Percentiles rank a stretch among this genome's conserved stretches.
Evolutionary conservation across 1,284 basidiomycete genomes (phyloP).

Genomic region (Ceratobasidium theobromae): DNA sequence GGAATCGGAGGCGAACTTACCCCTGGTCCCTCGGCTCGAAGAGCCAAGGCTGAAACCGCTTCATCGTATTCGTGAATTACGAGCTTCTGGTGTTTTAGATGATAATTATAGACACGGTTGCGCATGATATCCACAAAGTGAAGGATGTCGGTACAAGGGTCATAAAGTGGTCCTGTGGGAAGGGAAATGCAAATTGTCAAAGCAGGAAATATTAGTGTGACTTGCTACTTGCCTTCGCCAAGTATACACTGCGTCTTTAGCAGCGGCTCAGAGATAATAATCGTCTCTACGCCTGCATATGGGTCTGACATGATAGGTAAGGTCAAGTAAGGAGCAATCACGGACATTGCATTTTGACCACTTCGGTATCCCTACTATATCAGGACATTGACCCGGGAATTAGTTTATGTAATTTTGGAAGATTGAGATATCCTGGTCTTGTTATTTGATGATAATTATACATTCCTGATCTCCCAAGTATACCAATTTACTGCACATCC

Average conservation of each 20-base stretch:
- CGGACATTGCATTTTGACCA: not conserved
- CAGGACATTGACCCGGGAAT: not conserved
- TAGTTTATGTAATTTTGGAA: too few relatives aligned
- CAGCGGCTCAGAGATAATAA: conserved; percentile 50
- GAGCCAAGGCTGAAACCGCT: conserved; percentile 56
- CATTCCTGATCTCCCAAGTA: too few relatives aligned
- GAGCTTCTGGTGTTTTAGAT: conserved; percentile 48
- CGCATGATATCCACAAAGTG: conserved; percentile 69
- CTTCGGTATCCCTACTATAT: not conserved
- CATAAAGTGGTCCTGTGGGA: conserved; percentile 59
- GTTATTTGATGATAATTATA: too few relatives aligned
- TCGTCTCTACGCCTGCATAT: conserved; percentile 4
- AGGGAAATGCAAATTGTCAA: not conserved
- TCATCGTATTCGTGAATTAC: conserved; percentile 53
- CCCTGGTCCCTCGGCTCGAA: conserved; percentile 51
- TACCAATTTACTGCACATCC: too few relatives aligned
- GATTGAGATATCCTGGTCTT: too few relatives aligned
- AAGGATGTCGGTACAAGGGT: conserved; percentile 52
- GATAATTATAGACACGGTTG: conserved; percentile 59
- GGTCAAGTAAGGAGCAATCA: not conserved
- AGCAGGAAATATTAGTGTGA: not conserved
- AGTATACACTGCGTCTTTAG: conserved; percentile 58
- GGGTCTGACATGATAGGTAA: conserved; percentile 25
- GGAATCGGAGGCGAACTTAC: conserved; percentile 40
- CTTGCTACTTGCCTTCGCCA: conserved; percentile 57